Evolutionary conservation across 2,329 filamentous ascomycete species (phyloP).

Genomic region (Alternaria ethzedia): DNA sequence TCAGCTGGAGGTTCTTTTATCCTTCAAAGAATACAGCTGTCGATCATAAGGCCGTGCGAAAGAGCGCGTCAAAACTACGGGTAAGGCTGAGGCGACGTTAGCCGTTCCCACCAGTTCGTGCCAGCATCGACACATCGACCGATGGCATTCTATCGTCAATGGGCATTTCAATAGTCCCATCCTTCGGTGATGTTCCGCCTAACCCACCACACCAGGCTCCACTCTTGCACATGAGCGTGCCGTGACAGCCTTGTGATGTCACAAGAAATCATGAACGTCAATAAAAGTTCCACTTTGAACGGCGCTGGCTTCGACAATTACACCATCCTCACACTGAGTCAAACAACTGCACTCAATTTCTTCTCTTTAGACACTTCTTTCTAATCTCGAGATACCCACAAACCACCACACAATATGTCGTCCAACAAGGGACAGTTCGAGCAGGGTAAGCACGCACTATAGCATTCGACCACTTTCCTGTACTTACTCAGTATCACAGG

Average conservation of each 20-base stretch:
- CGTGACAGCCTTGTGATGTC: conserved; percentile 36
- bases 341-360: not conserved
- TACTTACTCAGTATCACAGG: conserved; percentile 40
- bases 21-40: not conserved
- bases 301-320: not conserved
- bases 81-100: conserved; percentile 11
- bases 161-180: not conserved
- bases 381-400: not conserved
- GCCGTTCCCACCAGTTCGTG: conserved; percentile 11
- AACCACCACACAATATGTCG: conserved; percentile 55
- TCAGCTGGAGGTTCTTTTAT: not conserved
- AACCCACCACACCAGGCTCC: conserved; percentile 14
- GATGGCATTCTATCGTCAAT: conserved; percentile 5
- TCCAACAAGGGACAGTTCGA: conserved; percentile 46
- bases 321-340: not conserved
- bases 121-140: not conserved
- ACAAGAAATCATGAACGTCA: conserved; percentile 22
- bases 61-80: not conserved
- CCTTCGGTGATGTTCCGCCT: conserved; percentile 2
- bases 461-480: not conserved
- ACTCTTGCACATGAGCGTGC: conserved; percentile 17
- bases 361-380: not conserved
- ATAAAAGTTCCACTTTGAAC: conserved; percentile 19
- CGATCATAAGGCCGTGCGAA: conserved; percentile 3
- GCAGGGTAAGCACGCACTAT: conserved; percentile 29